Conservation (phyloP, 2,329 filamentous ascomycete genomes). For the Sordariomycetes sp. region DNA sequence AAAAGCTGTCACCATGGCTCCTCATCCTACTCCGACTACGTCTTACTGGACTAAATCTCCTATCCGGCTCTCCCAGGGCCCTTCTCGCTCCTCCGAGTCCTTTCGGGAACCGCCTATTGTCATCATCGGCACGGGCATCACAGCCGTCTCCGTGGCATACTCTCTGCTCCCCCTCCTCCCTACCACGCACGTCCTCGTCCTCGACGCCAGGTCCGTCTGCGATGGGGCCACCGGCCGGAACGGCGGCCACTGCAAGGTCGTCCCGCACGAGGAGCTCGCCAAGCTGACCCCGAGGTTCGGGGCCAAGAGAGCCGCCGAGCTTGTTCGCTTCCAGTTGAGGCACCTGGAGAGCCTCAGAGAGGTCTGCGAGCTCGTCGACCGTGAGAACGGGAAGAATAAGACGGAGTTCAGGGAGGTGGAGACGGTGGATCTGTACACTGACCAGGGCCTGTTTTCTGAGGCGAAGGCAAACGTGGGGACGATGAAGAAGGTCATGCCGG, state of each 20-base stretch:
- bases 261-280: slow-evolving; percentile 29
- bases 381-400: slow-evolving; percentile 4
- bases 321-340: slow-evolving; percentile 31
- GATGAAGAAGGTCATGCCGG: slow-evolving; percentile 25
- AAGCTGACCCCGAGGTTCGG: slow-evolving; percentile 19
- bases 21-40: slow-evolving; percentile 26
- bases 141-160: slow-evolving; percentile 1
- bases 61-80: neutral
- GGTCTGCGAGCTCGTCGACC: slow-evolving; percentile 18
- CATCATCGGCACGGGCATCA: neutral
- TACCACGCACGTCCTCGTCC: slow-evolving; percentile 6
- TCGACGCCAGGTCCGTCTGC: slow-evolving; percentile 16
- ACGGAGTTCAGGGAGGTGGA: slow-evolving; percentile 32
- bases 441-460: slow-evolving; percentile 20
- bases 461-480: slow-evolving; percentile 20
- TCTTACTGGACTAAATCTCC: slow-evolving; percentile 28
- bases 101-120: neutral
- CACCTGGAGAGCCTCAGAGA: slow-evolving; percentile 27
- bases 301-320: slow-evolving; percentile 22
- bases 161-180: slow-evolving; percentile 1
- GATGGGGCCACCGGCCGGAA: slow-evolving; percentile 20
- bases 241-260: slow-evolving; percentile 15
- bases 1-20: slow-evolving; percentile 14
- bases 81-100: neutral
- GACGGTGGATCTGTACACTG: slow-evolving; percentile 34